Conservation (phyloP, 208 protist species). For the Naegleria fowleri region DNA sequence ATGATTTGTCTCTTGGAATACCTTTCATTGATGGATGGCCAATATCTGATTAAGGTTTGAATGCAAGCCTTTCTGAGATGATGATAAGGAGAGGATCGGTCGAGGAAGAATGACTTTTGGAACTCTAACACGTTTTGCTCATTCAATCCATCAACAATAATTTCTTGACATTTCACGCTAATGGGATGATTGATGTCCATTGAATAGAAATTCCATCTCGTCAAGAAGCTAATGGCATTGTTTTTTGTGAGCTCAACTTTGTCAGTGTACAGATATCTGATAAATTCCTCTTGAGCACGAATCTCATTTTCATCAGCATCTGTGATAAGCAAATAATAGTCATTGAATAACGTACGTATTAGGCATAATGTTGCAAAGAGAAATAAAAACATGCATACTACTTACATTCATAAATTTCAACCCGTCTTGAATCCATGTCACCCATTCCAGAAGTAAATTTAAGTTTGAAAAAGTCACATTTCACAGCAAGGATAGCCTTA, state of each 20-base stretch:
- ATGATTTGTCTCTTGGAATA: background rate
- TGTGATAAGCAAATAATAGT: background rate
- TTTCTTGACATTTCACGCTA: background rate
- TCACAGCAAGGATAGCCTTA: background rate
- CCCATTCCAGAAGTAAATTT: conserved; percentile 7
- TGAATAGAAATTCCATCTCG: background rate
- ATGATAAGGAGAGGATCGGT: background rate
- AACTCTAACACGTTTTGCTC: background rate
- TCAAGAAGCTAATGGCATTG: conserved; percentile 6
- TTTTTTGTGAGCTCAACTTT: background rate
- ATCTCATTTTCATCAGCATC: background rate
- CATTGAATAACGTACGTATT: background rate
- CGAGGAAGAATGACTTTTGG: background rate
- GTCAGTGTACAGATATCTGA: background rate
- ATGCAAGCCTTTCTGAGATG: background rate
- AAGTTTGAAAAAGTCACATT: background rate
- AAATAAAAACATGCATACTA: background rate
- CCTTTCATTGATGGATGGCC: background rate
- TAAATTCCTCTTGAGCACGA: background rate
- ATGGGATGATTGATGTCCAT: background rate
- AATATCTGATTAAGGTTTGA: background rate
- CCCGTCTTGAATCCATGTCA: background rate
- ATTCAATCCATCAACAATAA: background rate
- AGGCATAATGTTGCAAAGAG: background rate
- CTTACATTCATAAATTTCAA: background rate